Evolutionary conservation across 257 asterid species (phyloP).

Genomic region (Datura wrightii): DNA sequence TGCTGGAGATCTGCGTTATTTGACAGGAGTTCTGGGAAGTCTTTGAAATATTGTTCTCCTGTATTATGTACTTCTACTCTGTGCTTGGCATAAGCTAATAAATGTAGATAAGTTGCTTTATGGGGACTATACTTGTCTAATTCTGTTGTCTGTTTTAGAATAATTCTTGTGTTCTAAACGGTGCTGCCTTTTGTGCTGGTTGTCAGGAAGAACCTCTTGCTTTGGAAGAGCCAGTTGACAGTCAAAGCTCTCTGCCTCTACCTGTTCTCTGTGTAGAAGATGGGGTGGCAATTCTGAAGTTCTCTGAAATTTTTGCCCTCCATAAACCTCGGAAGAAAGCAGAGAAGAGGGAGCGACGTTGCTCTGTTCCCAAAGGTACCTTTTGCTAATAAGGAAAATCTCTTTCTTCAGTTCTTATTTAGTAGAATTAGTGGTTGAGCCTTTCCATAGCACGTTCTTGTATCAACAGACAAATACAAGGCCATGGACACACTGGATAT

Average conservation of each 20-base stretch:
- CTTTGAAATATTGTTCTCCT: slow-evolving; percentile 23
- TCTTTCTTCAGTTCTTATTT: slow-evolving; percentile 17
- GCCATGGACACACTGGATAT: slow-evolving; percentile 57
- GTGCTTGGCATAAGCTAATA: slow-evolving; percentile 16
- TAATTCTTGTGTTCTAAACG: neutral
- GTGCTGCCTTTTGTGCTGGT: slow-evolving; percentile 40
- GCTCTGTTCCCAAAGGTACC: slow-evolving; percentile 72
- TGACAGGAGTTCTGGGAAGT: slow-evolving; percentile 4
- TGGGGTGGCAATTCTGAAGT: slow-evolving; percentile 78
- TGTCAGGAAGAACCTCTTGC: slow-evolving; percentile 67
- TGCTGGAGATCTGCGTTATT: neutral
- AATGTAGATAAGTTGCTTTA: neutral
- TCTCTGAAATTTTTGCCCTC: slow-evolving; percentile 94
- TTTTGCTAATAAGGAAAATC: neutral
- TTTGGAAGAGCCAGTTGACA: slow-evolving; percentile 54
- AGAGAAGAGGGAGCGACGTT: slow-evolving; percentile 68
- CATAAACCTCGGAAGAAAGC: slow-evolving; percentile 66
- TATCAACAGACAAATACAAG: slow-evolving; percentile 69
- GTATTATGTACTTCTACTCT: slow-evolving; percentile 9
- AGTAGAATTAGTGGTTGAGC: neutral
- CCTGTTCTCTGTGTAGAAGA: slow-evolving; percentile 93
- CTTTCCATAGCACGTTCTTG: slow-evolving; percentile 28
- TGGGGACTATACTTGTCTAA: neutral
- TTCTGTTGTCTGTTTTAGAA: slow-evolving; percentile 33
- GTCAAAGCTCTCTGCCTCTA: slow-evolving; percentile 65